These are phyloP conservation scores for Barbatosphaeria neglecta DNA, from an alignment of 495 filamentous ascomycete genomes.

Conservation along the genomic window DNA sequence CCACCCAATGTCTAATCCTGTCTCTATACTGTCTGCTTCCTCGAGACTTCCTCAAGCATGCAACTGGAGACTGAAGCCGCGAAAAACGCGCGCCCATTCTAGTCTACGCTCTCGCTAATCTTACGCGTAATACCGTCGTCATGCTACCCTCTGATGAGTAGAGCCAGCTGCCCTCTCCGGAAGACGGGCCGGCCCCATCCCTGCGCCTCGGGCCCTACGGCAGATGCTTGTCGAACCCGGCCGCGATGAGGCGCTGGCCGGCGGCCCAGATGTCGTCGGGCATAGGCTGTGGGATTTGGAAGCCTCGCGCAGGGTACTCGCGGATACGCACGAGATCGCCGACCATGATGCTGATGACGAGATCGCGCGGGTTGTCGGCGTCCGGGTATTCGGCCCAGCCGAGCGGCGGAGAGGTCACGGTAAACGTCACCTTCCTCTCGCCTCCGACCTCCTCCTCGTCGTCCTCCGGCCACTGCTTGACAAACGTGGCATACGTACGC, in stretches of 20 bases:
- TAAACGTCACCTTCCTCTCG: constrained; percentile 5
- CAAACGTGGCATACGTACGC: constrained; percentile 25
- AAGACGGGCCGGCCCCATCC: not conserved
- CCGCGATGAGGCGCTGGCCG: constrained; percentile 17
- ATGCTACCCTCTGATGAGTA: too few relatives aligned
- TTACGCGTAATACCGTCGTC: too few relatives aligned
- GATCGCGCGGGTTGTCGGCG: constrained; percentile 17
- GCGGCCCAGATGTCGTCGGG: constrained; percentile 24
- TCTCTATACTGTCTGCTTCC: too few relatives aligned
- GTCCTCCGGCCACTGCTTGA: constrained; percentile 23
- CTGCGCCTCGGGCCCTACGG: constrained; percentile 8
- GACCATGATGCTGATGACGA: constrained; percentile 25
- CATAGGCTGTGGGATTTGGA: constrained; percentile 24
- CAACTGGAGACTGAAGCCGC: too few relatives aligned
- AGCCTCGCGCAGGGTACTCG: constrained; percentile 23
- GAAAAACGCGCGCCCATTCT: too few relatives aligned
- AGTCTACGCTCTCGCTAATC: too few relatives aligned
- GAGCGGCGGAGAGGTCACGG: constrained; percentile 21
- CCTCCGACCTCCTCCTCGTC: not conserved
- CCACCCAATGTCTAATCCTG: too few relatives aligned
- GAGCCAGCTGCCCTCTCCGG: not conserved
- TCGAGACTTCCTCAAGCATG: too few relatives aligned
- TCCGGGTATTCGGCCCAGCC: constrained; percentile 21
- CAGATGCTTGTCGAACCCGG: constrained; percentile 19
- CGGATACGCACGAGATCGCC: constrained; percentile 25